Base-by-base conservation (phyloP, 164 flowering plant genomes). In the Houttuynia cordata region DNA sequence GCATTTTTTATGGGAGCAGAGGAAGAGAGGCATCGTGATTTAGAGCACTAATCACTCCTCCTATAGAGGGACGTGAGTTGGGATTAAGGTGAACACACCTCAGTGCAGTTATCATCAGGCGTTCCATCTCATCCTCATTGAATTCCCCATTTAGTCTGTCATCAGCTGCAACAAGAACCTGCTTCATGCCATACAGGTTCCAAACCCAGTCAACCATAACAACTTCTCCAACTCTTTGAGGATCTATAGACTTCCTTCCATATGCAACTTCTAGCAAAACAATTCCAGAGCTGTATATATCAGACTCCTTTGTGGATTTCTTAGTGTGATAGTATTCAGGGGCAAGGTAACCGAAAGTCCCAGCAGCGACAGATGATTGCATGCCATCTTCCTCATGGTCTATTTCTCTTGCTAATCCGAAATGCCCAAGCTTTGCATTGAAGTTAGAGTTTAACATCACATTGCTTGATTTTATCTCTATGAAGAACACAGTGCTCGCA, bases 181-280 rank as follows among this genome's bases (percentile, higher is more conserved):
- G 74, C 56, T 81, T 84, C 62, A 81, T 86, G 54, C 83, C 66
- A 65, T 86, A 79, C 61, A 86, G 71, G 40, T 81, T 59, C 96
- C 96, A 91, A 34, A 86, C 93, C 96, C 93, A 85, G 8, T 91
- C 96, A 59, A 87, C 93, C 87, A 91, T 70, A 65, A 78, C 83
- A 52, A 75, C 62, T 41, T 71, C 10, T 24, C 63, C 24, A 76
- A 71, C 20, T 24, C 57, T 59, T 22, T 81, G 83, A 54, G 61
- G 80, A 73, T 83, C 93, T 19, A 88, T 84, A 0, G 96, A 86
- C 61, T 91, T 75, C 62, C 94, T 69, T 18, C 97, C 97, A 37
- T 78, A 76, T 2, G 78, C 88, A 64, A 91, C 91, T 59, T 88
- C 93, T 13, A 91, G 78, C 15, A 83, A 88, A 62, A 91, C 93